Percentiles rank a stretch among this genome's conserved stretches.
These are phyloP conservation scores for Acacia concinna DNA, from an alignment of 331 rosid species.

Conservation along the genomic window DNA sequence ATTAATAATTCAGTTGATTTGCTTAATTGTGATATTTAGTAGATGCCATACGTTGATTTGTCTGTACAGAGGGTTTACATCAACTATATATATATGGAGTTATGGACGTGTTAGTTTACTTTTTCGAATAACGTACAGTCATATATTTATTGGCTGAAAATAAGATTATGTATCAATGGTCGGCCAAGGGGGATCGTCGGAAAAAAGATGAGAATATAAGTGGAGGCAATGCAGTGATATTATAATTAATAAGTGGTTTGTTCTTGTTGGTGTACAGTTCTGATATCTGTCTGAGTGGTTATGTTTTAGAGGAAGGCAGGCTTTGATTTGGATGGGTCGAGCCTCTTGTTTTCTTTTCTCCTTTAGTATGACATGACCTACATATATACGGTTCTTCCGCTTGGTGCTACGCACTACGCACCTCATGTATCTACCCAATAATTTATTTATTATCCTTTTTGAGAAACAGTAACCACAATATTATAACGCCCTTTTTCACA, in stretches of 20 bases:
- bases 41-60: background rate
- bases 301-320: background rate
- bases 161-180: background rate
- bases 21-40: background rate
- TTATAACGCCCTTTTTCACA: background rate
- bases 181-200: background rate
- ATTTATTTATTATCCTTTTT: background rate
- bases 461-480: background rate
- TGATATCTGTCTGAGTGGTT: background rate
- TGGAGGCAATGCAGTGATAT: background rate
- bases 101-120: background rate
- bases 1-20: background rate
- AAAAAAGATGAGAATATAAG: background rate
- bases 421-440: background rate
- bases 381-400: background rate
- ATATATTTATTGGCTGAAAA: background rate
- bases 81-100: too few relatives aligned
- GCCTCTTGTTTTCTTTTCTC: background rate
- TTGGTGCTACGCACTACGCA: constrained; percentile 3
- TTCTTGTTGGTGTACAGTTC: background rate
- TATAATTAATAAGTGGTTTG: background rate
- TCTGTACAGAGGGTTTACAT: background rate
- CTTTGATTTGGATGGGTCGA: constrained; percentile 18
- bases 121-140: background rate
- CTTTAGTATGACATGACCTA: background rate